Conservation (phyloP, 495 filamentous ascomycete genomes). For the Podospora anserina region DNA sequence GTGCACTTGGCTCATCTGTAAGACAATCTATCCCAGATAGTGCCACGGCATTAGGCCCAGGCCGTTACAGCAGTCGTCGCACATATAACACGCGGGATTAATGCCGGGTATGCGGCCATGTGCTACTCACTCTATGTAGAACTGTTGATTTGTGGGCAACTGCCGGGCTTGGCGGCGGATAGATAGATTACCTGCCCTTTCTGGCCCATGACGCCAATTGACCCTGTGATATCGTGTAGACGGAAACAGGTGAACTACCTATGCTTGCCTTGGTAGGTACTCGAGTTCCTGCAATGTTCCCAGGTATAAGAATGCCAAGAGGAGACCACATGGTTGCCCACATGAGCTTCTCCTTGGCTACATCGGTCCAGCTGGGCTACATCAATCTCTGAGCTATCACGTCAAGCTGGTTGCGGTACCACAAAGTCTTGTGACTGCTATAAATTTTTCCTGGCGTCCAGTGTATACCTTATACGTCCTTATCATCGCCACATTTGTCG, state of each 20-base stretch:
- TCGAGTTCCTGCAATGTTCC: neutral
- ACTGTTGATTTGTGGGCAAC: slow-evolving; percentile 9
- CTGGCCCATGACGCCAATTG: slow-evolving; percentile 6
- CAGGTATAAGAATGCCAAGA: slow-evolving; percentile 13
- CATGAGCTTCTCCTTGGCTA: slow-evolving; percentile 6
- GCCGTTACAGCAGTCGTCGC: neutral
- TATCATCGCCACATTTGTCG: too few species aligned
- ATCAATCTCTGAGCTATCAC: neutral
- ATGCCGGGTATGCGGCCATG: neutral
- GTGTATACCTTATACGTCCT: too few species aligned
- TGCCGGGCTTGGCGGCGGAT: slow-evolving; percentile 10
- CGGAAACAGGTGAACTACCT: neutral
- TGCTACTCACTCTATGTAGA: neutral
- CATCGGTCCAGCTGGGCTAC: neutral
- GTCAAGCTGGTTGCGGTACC: neutral
- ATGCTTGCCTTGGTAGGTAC: neutral
- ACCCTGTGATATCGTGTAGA: slow-evolving; percentile 4
- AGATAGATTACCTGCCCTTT: slow-evolving; percentile 11
- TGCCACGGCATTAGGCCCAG: neutral
- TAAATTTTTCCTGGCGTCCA: neutral
- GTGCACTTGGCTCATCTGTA: neutral
- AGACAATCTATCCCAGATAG: neutral
- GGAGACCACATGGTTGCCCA: neutral
- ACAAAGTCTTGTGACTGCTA: neutral
- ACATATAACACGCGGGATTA: slow-evolving; percentile 8